Percentiles rank a stretch among this genome's conserved stretches.
Conservation (phyloP, 352 stramenopile genomes). For the Phytophthora pinifolia region DNA sequence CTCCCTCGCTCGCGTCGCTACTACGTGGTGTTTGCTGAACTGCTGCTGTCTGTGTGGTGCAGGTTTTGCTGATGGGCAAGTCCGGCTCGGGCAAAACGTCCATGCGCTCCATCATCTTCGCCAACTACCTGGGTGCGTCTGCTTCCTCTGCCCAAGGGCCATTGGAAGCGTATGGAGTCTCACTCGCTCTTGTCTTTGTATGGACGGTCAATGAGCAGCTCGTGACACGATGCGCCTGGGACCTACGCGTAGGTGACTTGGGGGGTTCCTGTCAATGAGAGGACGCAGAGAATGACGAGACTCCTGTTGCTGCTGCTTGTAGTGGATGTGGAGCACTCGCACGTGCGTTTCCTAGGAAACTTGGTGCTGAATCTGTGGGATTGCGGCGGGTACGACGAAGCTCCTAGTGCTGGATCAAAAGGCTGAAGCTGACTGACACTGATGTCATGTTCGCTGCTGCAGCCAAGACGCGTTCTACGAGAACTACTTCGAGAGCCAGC, state of each 20-base stretch:
- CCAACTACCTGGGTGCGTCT: conserved; percentile 95
- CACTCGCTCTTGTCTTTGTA: neutral
- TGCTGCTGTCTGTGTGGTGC: conserved; percentile 7
- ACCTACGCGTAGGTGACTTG: conserved; percentile 78
- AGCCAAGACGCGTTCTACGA: conserved; percentile 99
- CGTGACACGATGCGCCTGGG: conserved; percentile 97
- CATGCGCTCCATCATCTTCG: conserved; percentile 99
- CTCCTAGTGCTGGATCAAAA: too few species aligned
- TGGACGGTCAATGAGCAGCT: conserved; percentile 38
- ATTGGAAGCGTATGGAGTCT: neutral
- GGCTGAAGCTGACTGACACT: too few species aligned
- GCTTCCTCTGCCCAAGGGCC: neutral
- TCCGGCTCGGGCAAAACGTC: conserved; percentile 98
- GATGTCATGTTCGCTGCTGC: conserved; percentile 1
- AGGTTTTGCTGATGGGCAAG: conserved; percentile 97
- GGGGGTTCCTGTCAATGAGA: neutral
- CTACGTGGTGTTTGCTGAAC: neutral
- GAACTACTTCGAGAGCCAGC: conserved; percentile 98
- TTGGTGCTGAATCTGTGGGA: conserved; percentile 99
- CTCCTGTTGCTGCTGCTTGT: conserved; percentile 15
- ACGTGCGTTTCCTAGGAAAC: conserved; percentile 97
- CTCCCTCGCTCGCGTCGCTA: neutral
- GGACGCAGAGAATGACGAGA: conserved; percentile 2
- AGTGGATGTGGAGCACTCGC: conserved; percentile 93
- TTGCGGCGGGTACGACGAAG: conserved; percentile 90